These are phyloP conservation scores for Deinandra increscens DNA, from an alignment of 129 eudicot species.

Conservation along the genomic window DNA sequence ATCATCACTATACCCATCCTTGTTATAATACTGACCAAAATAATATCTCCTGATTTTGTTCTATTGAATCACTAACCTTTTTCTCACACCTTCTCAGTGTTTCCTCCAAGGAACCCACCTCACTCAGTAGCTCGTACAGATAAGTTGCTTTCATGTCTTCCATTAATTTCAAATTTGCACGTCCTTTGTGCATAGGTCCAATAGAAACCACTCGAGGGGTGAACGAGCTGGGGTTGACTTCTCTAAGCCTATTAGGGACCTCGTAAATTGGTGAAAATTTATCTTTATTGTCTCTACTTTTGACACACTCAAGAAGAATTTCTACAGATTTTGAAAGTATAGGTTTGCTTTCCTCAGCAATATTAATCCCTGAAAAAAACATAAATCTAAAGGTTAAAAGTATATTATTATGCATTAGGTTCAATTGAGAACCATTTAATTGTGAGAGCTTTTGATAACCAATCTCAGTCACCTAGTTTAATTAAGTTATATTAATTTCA, in stretches of 20 bases:
- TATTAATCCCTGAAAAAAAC: background rate
- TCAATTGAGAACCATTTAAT: too few relatives aligned
- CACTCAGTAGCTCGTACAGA: conserved; percentile 5
- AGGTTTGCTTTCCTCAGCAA: background rate
- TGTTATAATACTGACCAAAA: background rate
- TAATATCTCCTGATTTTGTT: background rate
- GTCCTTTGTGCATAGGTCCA: conserved; percentile 21
- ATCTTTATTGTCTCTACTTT: background rate
- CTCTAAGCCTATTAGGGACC: conserved; percentile 6
- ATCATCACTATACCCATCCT: background rate
- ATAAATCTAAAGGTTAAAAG: background rate
- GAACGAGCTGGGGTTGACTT: background rate
- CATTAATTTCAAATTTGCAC: background rate
- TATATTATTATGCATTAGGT: too few relatives aligned
- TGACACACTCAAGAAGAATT: background rate
- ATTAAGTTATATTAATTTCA: too few relatives aligned
- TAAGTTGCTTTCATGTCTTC: conserved; percentile 16
- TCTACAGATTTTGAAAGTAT: background rate
- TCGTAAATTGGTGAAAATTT: conserved; percentile 8
- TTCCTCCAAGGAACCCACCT: background rate
- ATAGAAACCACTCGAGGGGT: conserved; percentile 24
- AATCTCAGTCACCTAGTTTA: too few relatives aligned
- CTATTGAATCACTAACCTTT: background rate
- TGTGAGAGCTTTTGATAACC: too few relatives aligned
- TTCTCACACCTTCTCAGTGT: background rate